phyloP scores from a whole-genome alignment of 441 rosid species.

The Gossypium schwendimanii region DNA sequence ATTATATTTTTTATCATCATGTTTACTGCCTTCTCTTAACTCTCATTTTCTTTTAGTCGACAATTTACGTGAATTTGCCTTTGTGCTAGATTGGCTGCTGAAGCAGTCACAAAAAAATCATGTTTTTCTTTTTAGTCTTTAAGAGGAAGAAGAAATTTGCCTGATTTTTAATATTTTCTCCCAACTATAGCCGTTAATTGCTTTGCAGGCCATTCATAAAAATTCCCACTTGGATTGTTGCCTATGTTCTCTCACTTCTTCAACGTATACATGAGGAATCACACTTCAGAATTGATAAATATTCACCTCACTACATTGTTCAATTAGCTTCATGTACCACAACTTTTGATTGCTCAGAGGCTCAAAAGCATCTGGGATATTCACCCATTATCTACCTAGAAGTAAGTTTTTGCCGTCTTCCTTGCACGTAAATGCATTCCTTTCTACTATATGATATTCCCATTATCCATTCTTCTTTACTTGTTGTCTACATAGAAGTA shows the following conservation, averaged over 20 bases:
- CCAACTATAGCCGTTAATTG: conserved; percentile 13
- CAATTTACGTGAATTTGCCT: background rate
- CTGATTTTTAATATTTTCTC: background rate
- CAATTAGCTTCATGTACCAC: conserved; percentile 60
- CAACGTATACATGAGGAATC: conserved; percentile 49
- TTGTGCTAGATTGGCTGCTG: background rate
- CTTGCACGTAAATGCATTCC: background rate
- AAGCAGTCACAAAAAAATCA: background rate
- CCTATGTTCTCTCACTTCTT: conserved; percentile 35
- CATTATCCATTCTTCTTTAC: conserved; percentile 12
- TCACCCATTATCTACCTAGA: conserved; percentile 54
- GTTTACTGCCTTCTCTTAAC: background rate
- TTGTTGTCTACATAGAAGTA: conserved; percentile 58
- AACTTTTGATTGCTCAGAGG: conserved; percentile 78
- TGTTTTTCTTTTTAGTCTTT: background rate
- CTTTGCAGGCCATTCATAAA: conserved; percentile 70
- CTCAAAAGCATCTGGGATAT: conserved; percentile 66
- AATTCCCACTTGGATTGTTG: conserved; percentile 47
- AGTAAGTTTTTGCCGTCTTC: conserved; percentile 35
- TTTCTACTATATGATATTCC: background rate
- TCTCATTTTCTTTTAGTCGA: background rate
- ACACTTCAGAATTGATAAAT: conserved; percentile 31
- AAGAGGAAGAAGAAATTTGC: background rate
- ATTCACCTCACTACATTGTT: conserved; percentile 42
- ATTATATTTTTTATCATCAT: background rate